These are phyloP conservation scores for Dacryopinax spathularia DNA, from an alignment of 768 basidiomycete genomes.

Conservation along the genomic window DNA sequence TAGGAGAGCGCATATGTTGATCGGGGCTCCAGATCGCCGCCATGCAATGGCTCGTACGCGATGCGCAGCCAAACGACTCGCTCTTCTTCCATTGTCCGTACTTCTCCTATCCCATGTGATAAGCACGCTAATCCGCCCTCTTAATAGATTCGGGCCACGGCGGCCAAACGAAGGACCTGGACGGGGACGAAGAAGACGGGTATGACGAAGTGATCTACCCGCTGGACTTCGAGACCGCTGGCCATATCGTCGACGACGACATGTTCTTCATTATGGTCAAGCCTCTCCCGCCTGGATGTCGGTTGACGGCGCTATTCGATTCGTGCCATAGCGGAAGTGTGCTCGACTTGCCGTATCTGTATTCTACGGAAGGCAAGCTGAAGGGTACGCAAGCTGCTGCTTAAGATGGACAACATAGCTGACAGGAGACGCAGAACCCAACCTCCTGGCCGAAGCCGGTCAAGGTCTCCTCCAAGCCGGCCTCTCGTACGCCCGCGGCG, in stretches of 20 bases:
- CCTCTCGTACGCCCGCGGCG: conserved; percentile 59
- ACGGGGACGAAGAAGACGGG: conserved; percentile 77
- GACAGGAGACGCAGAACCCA: conserved; percentile 37
- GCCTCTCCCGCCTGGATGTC: conserved; percentile 70
- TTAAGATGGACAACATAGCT: not conserved
- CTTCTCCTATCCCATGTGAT: not conserved
- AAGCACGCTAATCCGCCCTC: not conserved
- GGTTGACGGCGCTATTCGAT: conserved; percentile 50
- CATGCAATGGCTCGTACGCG: conserved; percentile 84
- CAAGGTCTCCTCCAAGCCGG: conserved; percentile 71
- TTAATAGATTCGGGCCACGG: conserved; percentile 89
- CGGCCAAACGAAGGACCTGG: conserved; percentile 68
- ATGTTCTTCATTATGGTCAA: conserved; percentile 71
- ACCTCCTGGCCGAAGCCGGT: conserved; percentile 73
- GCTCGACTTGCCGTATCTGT: conserved; percentile 42
- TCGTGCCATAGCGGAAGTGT: conserved; percentile 85
- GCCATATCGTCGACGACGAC: conserved; percentile 75
- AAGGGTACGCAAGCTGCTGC: conserved; percentile 33
- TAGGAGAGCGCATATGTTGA: not conserved
- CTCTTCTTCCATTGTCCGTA: conserved; percentile 76
- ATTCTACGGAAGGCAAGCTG: conserved; percentile 88
- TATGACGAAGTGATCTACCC: conserved; percentile 90
- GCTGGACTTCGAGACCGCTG: conserved; percentile 50
- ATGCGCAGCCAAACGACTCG: conserved; percentile 67
- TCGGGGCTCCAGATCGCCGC: conserved; percentile 38